Evolutionary conservation across 2,329 filamentous ascomycete species (phyloP).

Genomic region (Pyrenophora graminea): DNA sequence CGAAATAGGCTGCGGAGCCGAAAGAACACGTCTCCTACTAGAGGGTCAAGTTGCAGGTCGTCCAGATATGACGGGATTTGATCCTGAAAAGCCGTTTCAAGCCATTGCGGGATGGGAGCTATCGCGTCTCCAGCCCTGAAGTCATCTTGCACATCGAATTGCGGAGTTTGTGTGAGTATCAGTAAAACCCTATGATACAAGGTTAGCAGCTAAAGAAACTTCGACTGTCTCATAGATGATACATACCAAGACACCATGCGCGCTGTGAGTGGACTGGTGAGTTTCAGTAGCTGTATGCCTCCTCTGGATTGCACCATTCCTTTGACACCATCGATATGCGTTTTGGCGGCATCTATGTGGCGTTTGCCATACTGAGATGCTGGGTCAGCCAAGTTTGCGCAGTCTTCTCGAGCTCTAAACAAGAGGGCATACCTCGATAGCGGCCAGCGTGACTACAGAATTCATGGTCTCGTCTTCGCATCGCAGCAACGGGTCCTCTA

Average conservation of each 20-base stretch:
- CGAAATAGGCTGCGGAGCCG: constrained; percentile 54
- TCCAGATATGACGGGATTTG: constrained; percentile 14
- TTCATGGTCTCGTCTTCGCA: constrained; percentile 61
- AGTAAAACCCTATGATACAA: constrained; percentile 58
- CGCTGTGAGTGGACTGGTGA: constrained; percentile 58
- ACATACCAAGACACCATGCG: constrained; percentile 60
- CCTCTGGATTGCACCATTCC: constrained; percentile 56
- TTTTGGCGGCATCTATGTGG: constrained; percentile 50
- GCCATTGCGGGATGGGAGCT: constrained; percentile 56
- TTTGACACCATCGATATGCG: constrained; percentile 58
- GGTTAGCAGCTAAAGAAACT: not conserved
- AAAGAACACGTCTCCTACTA: constrained; percentile 46
- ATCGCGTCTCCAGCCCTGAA: constrained; percentile 56
- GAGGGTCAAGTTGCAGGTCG: constrained; percentile 39
- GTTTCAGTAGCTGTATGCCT: constrained; percentile 55
- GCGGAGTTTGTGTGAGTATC: constrained; percentile 58
- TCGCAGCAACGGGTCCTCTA: constrained; percentile 53
- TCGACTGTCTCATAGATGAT: not conserved
- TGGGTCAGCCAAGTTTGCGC: constrained; percentile 3
- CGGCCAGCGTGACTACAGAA: constrained; percentile 61
- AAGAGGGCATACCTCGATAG: constrained; percentile 56
- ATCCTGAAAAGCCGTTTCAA: constrained; percentile 24
- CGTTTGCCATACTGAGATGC: constrained; percentile 57
- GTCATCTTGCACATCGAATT: constrained; percentile 60
- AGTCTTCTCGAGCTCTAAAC: not conserved